Evolutionary conservation across 2,329 filamentous ascomycete genomes (phyloP).

Genomic region (Penicillium sp.): DNA sequence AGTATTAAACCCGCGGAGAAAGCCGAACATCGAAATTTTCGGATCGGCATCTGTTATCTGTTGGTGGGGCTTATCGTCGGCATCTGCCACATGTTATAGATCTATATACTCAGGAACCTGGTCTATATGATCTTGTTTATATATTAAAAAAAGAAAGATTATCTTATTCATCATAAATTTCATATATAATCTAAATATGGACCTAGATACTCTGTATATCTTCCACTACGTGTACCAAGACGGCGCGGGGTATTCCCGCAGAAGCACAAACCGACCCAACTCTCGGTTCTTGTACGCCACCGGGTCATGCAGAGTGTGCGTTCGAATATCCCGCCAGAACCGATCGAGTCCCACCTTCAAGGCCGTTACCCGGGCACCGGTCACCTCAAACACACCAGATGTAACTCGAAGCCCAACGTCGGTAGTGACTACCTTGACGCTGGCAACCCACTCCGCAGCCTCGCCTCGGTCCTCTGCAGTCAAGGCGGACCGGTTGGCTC

Average conservation of each 20-base stretch:
- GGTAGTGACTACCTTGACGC: constrained; percentile 62
- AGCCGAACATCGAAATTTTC: not conserved
- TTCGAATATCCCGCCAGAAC: constrained; percentile 67
- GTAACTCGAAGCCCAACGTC: constrained; percentile 61
- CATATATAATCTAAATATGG: not conserved
- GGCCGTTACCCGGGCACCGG: constrained; percentile 58
- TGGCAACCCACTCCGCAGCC: constrained; percentile 62
- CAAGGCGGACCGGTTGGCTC: constrained; percentile 42
- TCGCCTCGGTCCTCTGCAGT: constrained; percentile 58
- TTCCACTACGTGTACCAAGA: constrained; percentile 59
- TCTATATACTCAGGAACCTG: not conserved
- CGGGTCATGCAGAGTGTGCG: constrained; percentile 66
- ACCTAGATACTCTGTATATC: no score
- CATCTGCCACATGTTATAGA: not conserved
- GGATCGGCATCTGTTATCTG: constrained; percentile 1
- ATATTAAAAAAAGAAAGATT: not conserved
- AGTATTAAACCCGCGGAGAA: not conserved
- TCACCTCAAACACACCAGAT: constrained; percentile 63
- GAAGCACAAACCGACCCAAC: constrained; percentile 57
- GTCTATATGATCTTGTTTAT: not conserved
- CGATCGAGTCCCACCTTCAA: constrained; percentile 61
- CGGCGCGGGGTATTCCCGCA: constrained; percentile 58
- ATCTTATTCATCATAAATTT: not conserved
- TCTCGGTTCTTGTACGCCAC: constrained; percentile 67
- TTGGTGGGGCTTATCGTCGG: not conserved